These are phyloP conservation scores for Quercus engelmannii DNA, from an alignment of 306 rosid genomes.

Conservation along the genomic window DNA sequence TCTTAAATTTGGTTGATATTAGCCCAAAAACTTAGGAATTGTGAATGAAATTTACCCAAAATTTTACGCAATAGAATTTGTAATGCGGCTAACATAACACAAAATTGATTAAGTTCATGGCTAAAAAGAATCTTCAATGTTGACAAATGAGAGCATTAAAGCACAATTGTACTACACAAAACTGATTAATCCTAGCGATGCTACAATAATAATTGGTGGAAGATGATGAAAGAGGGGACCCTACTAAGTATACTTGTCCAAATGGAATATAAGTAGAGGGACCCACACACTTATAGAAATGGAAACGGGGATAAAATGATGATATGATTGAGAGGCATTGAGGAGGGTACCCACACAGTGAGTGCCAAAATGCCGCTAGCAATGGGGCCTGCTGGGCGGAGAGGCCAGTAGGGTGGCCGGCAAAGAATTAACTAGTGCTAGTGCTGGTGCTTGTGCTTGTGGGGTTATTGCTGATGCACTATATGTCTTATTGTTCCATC, in stretches of 20 bases:
- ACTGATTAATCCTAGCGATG: not conserved
- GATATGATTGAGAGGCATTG: too few species aligned
- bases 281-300: not conserved
- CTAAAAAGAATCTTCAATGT: not conserved
- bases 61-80: too few species aligned
- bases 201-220: not conserved
- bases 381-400: slow-evolving; percentile 13
- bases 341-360: not conserved
- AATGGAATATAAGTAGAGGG: not conserved
- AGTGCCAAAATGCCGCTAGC: slow-evolving; percentile 1
- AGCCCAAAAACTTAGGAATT: too few species aligned
- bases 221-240: not conserved
- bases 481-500: not conserved
- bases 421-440: slow-evolving; percentile 11
- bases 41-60: too few species aligned
- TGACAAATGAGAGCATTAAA: not conserved
- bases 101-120: too few species aligned
- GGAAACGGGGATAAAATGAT: too few species aligned
- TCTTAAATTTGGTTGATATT: too few species aligned
- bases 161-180: too few species aligned
- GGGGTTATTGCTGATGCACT: not conserved
- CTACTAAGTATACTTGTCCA: not conserved
- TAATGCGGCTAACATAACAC: too few species aligned
- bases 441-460: not conserved
- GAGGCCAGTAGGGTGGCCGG: not conserved